Evolutionary conservation across 768 basidiomycete species (phyloP), one percentile per base, ranked within the genome.

Genomic region (Omphalotus guepiniiformis): DNA sequence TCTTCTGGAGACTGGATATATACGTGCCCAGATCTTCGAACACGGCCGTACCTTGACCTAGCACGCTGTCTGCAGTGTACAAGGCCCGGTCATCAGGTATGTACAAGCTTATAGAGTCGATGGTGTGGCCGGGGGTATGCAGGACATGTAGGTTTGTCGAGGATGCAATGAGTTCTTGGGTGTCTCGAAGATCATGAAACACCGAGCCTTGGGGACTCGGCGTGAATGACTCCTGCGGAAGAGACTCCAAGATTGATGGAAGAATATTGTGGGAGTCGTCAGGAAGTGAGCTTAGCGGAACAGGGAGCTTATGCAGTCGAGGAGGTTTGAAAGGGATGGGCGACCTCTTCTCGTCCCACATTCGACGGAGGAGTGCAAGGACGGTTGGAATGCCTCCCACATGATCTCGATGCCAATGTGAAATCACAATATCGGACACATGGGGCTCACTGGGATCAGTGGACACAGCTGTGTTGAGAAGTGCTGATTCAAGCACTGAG

Each of bases 361-460:
- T 66, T 29, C 69, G 61, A 9, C 74, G 69, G 2, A 96, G 74
- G 34, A 91, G 78, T 4, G 58, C 53, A 1, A 97, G 74, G 1
- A 96, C 84, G 23, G 76, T 66, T 0, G 78, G 77, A 2, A 96
- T 69, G 4, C 93, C 95, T 6, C 78, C 78, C 53, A 84, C 72
- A 54, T 98, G 95, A 66, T 98, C 95, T 25, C 70, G 68, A 61
- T 98, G 95, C 75, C 84, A 84, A 63, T 98, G 95, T 0, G 93
- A 91, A 47, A 98, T 72, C 57, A 98, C 72, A 64, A 98, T 89
- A 60, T 97, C 93, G 9, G 89, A 90, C 40, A 97, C 66, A 40
- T 83, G 76, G 6, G 80, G 79, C 37, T 72, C 67, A 19, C 56
- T 47, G 5, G 69, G 60, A 42, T 76, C 63, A 30, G 58, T 50